phyloP scores from a whole-genome alignment of 768 basidiomycete genomes.

The Hygrophorus pudorinus region DNA sequence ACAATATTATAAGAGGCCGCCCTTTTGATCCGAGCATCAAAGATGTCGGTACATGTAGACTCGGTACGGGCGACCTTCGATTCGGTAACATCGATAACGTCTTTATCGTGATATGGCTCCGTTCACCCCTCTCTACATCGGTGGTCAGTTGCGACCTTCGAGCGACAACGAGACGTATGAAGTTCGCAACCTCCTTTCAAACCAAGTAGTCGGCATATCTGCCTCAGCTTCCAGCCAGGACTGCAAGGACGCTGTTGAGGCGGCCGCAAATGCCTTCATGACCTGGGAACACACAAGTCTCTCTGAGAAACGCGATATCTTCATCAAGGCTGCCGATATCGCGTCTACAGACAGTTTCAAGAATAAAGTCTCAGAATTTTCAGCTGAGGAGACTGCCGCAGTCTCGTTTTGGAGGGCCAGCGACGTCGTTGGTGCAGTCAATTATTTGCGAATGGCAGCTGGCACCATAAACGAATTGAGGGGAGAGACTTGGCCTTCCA shows the following conservation, averaged over 20 bases:
- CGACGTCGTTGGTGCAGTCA: constrained; percentile 8
- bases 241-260: constrained; percentile 33
- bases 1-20: no score
- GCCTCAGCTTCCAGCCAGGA: constrained; percentile 38
- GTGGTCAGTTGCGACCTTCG: constrained; percentile 27
- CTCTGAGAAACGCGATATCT: constrained; percentile 29
- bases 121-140: constrained; percentile 30
- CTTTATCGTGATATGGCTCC: constrained; percentile 12
- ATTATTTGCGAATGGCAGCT: constrained; percentile 23
- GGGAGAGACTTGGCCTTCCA: constrained; percentile 35
- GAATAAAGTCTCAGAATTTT: constrained; percentile 20
- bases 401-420: constrained; percentile 24
- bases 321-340: constrained; percentile 39
- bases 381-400: constrained; percentile 17
- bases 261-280: constrained; percentile 35
- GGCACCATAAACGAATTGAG: constrained; percentile 26
- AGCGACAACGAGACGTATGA: constrained; percentile 31
- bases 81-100: no score
- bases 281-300: constrained; percentile 34
- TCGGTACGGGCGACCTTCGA: no score
- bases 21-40: no score
- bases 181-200: constrained; percentile 32
- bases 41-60: no score
- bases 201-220: constrained; percentile 31
- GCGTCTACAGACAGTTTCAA: constrained; percentile 32